Percentiles rank a stretch among this genome's conserved stretches.
Conservation (phyloP, 345 rosid species). For the Eutrema yunnanense region DNA sequence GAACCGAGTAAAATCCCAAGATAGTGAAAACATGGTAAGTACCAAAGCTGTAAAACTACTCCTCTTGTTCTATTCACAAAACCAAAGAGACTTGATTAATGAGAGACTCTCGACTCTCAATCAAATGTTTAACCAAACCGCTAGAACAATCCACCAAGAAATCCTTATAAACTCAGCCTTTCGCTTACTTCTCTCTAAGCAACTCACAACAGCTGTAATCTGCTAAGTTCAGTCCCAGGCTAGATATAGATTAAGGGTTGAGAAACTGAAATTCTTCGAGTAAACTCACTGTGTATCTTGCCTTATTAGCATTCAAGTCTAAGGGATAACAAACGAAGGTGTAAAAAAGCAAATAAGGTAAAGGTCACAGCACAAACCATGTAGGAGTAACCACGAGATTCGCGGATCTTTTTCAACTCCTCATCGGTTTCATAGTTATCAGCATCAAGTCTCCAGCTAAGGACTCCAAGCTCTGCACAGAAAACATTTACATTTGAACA, state of each 20-base stretch:
- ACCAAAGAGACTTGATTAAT: neutral
- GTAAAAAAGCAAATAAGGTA: neutral
- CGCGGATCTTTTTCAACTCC: constrained; percentile 80
- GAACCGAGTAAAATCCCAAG: neutral
- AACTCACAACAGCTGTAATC: neutral
- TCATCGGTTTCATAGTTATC: constrained; percentile 85
- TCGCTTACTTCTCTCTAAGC: neutral
- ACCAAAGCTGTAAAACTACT: no score
- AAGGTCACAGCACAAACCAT: constrained; percentile 46
- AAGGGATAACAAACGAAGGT: neutral
- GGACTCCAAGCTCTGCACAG: constrained; percentile 73
- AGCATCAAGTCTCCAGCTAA: constrained; percentile 89
- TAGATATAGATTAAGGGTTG: neutral
- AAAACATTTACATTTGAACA: neutral
- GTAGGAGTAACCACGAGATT: constrained; percentile 84
- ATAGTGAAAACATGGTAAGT: no score
- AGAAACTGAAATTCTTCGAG: neutral
- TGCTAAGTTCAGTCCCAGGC: neutral
- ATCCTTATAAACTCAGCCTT: neutral
- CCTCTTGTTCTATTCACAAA: no score
- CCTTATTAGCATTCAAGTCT: neutral
- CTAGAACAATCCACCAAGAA: neutral
- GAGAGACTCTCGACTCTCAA: neutral
- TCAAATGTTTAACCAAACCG: neutral
- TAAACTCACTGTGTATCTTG: neutral